These are phyloP conservation scores for Lichtheimia corymbifera DNA, from an alignment of 371 early-diverging fungal genomes.

Conservation along the genomic window DNA sequence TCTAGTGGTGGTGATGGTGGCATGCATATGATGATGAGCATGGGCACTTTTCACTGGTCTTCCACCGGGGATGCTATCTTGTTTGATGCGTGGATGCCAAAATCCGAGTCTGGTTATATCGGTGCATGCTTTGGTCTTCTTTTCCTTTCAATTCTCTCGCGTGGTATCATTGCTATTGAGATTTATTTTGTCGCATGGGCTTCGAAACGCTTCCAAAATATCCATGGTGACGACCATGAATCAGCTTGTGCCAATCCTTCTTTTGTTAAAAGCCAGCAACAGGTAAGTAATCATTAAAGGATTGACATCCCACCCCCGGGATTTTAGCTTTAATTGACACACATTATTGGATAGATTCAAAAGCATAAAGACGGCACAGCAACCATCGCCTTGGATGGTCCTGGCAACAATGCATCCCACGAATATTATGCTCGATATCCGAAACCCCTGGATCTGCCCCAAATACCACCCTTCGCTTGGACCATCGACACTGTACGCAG, in stretches of 20 bases:
- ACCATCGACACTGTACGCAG: conserved; percentile 52
- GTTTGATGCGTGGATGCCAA: conserved; percentile 44
- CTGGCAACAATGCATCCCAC: too few species aligned
- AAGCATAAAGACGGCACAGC: too few species aligned
- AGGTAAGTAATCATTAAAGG: background rate
- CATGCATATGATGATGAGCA: conserved; percentile 28
- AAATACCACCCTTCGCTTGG: conserved; percentile 55
- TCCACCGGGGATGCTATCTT: conserved; percentile 40
- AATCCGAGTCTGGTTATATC: conserved; percentile 54
- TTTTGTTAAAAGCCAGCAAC: background rate
- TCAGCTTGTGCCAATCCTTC: too few species aligned
- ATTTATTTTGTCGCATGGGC: conserved; percentile 49
- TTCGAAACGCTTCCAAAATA: conserved; percentile 28
- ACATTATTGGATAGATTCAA: too few species aligned
- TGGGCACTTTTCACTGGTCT: conserved; percentile 53
- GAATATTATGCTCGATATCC: conserved; percentile 14
- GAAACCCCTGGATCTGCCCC: conserved; percentile 28
- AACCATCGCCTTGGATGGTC: too few species aligned
- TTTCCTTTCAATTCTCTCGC: conserved; percentile 48
- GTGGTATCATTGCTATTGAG: conserved; percentile 53
- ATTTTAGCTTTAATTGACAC: background rate
- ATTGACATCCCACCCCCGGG: background rate
- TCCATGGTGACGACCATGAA: conserved; percentile 12
- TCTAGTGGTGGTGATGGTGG: conserved; percentile 2
- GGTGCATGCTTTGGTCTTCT: conserved; percentile 61